phyloP scores from a whole-genome alignment of 305 asterid genomes.

The Fraxinus angustifolia region DNA sequence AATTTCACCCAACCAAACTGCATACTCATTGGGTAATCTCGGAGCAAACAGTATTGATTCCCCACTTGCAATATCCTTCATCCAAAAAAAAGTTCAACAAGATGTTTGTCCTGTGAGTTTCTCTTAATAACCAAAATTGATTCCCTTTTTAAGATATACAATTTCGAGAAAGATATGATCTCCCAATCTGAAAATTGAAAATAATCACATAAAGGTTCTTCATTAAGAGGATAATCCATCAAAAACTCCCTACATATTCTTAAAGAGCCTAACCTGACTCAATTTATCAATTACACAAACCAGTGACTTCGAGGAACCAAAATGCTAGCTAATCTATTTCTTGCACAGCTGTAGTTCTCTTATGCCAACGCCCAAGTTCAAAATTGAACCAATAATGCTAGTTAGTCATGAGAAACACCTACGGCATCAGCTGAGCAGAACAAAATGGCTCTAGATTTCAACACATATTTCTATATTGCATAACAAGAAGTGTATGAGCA shows the following conservation, averaged over 20 bases:
- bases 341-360: slow-evolving; percentile 11
- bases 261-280: slow-evolving; percentile 18
- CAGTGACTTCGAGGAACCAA: slow-evolving; percentile 5
- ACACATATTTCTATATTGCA: not conserved
- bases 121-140: slow-evolving; percentile 8
- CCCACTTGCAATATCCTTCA: slow-evolving; percentile 81
- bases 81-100: slow-evolving; percentile 17
- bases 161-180: not conserved
- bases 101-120: slow-evolving; percentile 8
- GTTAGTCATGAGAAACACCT: not conserved
- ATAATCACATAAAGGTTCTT: not conserved
- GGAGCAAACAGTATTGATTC: slow-evolving; percentile 81
- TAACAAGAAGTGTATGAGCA: not conserved
- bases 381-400: not conserved
- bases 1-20: slow-evolving; percentile 92
- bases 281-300: slow-evolving; percentile 1
- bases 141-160: not conserved
- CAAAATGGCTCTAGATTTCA: not conserved
- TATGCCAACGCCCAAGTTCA: not conserved
- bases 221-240: slow-evolving; percentile 4
- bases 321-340: slow-evolving; percentile 6
- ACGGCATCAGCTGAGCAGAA: slow-evolving; percentile 8
- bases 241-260: not conserved
- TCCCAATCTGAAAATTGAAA: not conserved
- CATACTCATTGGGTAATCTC: slow-evolving; percentile 77